Base-by-base conservation (phyloP, 2,329 filamentous ascomycete genomes). In the Fusarium burgessii region DNA sequence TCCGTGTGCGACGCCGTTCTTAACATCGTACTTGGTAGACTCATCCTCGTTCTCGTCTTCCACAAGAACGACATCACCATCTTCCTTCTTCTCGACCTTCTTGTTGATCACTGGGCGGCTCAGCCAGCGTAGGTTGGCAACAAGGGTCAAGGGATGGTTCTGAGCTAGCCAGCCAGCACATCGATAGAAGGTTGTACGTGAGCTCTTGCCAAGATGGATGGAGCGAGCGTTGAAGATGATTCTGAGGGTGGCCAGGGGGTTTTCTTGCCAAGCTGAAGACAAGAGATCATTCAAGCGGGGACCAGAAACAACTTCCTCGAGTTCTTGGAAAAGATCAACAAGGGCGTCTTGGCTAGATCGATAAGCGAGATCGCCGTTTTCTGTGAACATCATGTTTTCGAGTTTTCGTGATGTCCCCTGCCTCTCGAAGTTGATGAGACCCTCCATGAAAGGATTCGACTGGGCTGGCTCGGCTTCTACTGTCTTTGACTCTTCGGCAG, bases 151-250 rank as follows among this genome's bases (percentile, higher is more conserved):
- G 0, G 88, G 88, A 59, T 90, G 88, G 32, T 85, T 77, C 70
- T 85, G 74, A 4, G 84, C 83, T 17, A 91, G 80, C 88, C 88
- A 90, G 6, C 87, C 87, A 18, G 86, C 82, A 25, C 83, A 84
- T 20, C 82, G 82, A 74, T 89, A 90, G 65, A 88, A 86, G 3
- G 79, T 79, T 5, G 75, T 60, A 25, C 81, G 82, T 12, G 83
- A 84, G 36, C 82, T 82, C 77, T 89, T 90, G 18, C 89, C 88
- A 0, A 90, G 78, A 62, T 90, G 88, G 51, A 90, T 90, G n/a
- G 87, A 89, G 13, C 89, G 84, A 2, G 84, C 78, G 64, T 89
- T 88, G 82, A 88, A 90, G 69, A 90, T 87, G 71, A 90, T 83
- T 74, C 88, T 88, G 33, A 90, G 81, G 0, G 88, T 88, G 15